Evolutionary conservation across 2,329 filamentous ascomycete species (phyloP).

Genomic region (Ophiocordyceps polyrhachis-furcata): DNA sequence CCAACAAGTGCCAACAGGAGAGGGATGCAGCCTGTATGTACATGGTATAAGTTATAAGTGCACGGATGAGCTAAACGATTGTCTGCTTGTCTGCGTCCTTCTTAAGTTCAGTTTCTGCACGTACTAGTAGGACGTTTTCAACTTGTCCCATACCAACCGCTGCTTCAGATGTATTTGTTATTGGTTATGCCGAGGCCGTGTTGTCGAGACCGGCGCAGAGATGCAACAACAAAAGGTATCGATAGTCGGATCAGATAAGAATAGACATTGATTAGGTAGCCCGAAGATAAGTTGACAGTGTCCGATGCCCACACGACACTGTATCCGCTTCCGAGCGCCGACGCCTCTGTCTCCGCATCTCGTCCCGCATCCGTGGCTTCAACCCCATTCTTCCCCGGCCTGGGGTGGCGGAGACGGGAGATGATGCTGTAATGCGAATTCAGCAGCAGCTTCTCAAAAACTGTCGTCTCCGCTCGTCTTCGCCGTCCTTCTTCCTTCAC

Average conservation of each 20-base stretch:
- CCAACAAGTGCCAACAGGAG: too few species aligned
- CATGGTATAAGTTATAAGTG: too few species aligned
- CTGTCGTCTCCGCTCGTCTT: not conserved
- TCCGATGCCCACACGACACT: not conserved
- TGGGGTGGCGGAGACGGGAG: not conserved
- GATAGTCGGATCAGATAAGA: not conserved
- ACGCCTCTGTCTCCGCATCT: not conserved
- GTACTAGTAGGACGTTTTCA: too few species aligned
- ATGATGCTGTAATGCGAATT: not conserved
- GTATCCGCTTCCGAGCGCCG: not conserved
- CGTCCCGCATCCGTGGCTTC: not conserved
- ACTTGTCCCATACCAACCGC: too few species aligned
- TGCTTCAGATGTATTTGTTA: too few species aligned
- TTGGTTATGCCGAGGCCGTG: too few species aligned
- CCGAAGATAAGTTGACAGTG: not conserved
- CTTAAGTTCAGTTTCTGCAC: too few species aligned
- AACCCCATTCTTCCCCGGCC: not conserved
- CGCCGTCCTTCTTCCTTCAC: not conserved
- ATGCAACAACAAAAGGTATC: too few species aligned
- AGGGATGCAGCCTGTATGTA: too few species aligned
- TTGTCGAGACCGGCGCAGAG: too few species aligned
- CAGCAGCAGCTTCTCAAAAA: not conserved
- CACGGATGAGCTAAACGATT: too few species aligned
- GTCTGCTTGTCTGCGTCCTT: too few species aligned
- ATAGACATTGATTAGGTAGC: not conserved